Evolutionary conservation across 176 grass and related monocot genomes (phyloP).

Genomic region (Triticum urartu): DNA sequence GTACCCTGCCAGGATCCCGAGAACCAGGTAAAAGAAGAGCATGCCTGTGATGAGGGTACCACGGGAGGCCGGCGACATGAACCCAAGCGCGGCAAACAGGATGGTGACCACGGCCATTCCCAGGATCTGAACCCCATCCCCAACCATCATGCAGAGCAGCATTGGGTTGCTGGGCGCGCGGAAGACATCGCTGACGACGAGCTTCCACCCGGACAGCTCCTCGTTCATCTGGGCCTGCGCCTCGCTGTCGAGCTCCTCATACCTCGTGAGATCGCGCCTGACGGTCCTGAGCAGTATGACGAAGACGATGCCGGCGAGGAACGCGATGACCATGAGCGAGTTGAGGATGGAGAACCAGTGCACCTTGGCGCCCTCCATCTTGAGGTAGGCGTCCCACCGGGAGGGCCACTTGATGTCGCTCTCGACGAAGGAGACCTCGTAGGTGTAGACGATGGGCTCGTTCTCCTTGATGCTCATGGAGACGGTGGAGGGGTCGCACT

Average conservation of each 20-base stretch:
- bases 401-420: slow-evolving; percentile 89
- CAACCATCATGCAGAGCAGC: slow-evolving; percentile 75
- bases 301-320: slow-evolving; percentile 75
- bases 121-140: slow-evolving; percentile 78
- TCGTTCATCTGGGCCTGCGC: slow-evolving; percentile 78
- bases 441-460: slow-evolving; percentile 69
- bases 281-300: slow-evolving; percentile 74
- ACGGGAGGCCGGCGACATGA: slow-evolving; percentile 78
- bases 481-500: slow-evolving; percentile 62
- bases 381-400: slow-evolving; percentile 77
- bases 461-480: slow-evolving; percentile 67
- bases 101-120: slow-evolving; percentile 80
- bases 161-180: slow-evolving; percentile 61
- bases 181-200: slow-evolving; percentile 80
- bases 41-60: slow-evolving; percentile 74
- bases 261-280: slow-evolving; percentile 64
- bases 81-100: slow-evolving; percentile 69
- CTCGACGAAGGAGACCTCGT: slow-evolving; percentile 68
- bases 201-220: slow-evolving; percentile 88
- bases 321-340: slow-evolving; percentile 83
- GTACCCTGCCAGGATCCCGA: slow-evolving; percentile 73
- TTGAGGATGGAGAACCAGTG: slow-evolving; percentile 92
- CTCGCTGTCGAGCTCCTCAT: slow-evolving; percentile 78
- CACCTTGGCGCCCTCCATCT: slow-evolving; percentile 90
- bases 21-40: slow-evolving; percentile 76